These are phyloP conservation scores for Epithemia pelagica DNA, from an alignment of 108 stramenopile genomes.

Conservation along the genomic window DNA sequence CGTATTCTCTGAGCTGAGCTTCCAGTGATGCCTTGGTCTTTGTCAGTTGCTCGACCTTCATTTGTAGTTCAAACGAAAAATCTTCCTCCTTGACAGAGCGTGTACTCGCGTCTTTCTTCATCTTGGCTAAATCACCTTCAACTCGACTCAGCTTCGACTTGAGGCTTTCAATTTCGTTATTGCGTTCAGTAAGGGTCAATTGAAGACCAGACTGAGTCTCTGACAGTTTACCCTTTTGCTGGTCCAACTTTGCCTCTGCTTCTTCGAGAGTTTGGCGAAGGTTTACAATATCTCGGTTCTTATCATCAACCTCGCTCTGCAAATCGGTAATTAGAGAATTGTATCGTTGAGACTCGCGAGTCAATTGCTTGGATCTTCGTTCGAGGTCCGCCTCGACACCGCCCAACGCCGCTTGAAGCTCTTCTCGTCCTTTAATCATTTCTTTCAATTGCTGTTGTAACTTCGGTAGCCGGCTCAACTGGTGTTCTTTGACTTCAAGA, in stretches of 20 bases:
- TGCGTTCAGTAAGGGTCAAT: neutral
- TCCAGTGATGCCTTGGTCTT: constrained; percentile 10
- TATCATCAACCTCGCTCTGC: constrained; percentile 22
- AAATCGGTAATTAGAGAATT: neutral
- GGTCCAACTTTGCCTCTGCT: constrained; percentile 17
- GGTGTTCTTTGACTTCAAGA: constrained; percentile 14
- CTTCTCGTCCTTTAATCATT: constrained; percentile 8
- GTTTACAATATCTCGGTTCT: constrained; percentile 14
- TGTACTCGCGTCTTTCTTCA: neutral
- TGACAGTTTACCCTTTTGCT: constrained; percentile 3
- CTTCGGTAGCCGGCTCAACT: constrained; percentile 9
- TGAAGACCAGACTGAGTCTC: constrained; percentile 1
- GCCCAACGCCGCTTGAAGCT: constrained; percentile 5
- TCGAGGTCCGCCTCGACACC: constrained; percentile 7
- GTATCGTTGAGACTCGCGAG: neutral
- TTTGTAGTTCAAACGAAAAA: constrained; percentile 9
- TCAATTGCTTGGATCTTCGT: constrained; percentile 2
- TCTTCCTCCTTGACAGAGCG: neutral
- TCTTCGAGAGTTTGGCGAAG: constrained; percentile 17
- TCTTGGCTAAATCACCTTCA: neutral
- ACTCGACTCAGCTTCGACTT: neutral
- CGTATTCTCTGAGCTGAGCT: constrained; percentile 3
- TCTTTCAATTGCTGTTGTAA: constrained; percentile 12
- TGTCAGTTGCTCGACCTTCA: constrained; percentile 12
- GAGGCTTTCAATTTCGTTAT: constrained; percentile 2